Percentiles rank a stretch among this genome's conserved stretches.
Evolutionary conservation across 768 basidiomycete species (phyloP).

Genomic region (Tricholoma saponaceum): DNA sequence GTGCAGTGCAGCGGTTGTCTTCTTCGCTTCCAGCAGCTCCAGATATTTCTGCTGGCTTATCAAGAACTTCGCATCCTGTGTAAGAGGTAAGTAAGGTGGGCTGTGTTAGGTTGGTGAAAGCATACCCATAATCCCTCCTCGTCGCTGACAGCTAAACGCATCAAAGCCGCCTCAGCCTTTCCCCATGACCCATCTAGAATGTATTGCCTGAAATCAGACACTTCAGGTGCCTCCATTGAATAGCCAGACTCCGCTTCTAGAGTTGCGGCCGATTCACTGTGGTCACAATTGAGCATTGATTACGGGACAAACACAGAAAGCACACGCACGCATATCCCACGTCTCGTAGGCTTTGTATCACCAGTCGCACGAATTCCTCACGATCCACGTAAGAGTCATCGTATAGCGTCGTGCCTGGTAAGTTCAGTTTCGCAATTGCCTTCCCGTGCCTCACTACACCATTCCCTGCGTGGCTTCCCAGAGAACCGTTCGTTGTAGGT

Average conservation of each 20-base stretch:
- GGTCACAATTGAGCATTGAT: background rate
- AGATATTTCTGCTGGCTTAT: conserved; percentile 96
- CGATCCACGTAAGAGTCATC: conserved; percentile 77
- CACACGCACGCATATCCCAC: conserved; percentile 58
- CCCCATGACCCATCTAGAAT: conserved; percentile 80
- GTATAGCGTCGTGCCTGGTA: conserved; percentile 73
- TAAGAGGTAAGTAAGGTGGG: background rate
- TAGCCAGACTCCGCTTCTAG: conserved; percentile 94
- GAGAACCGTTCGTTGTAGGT: conserved; percentile 32
- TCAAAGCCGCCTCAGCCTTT: conserved; percentile 68
- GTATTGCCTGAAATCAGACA: conserved; percentile 75
- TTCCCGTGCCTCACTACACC: conserved; percentile 49
- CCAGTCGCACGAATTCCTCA: conserved; percentile 87
- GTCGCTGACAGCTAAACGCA: conserved; percentile 63
- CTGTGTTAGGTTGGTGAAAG: background rate
- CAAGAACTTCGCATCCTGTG: conserved; percentile 77
- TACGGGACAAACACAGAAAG: conserved; percentile 9
- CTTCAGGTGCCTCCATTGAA: conserved; percentile 72
- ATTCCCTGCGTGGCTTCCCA: conserved; percentile 35
- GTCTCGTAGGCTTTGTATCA: conserved; percentile 86
- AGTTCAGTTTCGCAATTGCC: conserved; percentile 55
- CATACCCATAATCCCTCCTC: conserved; percentile 67
- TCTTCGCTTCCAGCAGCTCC: conserved; percentile 80
- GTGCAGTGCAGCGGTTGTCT: conserved; percentile 76
- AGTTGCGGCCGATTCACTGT: conserved; percentile 82